Evolutionary conservation across 1,139 yeast genomes (phyloP).

Genomic region (Geotrichum australiense): DNA sequence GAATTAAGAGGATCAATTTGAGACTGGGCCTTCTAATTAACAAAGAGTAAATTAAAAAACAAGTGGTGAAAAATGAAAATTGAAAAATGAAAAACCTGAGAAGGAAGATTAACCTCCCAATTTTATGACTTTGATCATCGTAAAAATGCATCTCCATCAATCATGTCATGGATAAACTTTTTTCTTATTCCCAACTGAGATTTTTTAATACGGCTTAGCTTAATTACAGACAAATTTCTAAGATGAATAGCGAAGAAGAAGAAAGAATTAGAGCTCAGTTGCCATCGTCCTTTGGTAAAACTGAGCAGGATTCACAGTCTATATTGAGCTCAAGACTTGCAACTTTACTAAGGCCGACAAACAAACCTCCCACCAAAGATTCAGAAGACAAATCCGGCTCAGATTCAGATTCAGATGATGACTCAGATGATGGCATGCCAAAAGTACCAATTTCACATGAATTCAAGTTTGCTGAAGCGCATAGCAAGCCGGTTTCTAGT

Average conservation of each 20-base stretch:
- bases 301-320: slow-evolving; percentile 3
- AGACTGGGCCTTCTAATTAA: no score
- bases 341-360: slow-evolving; percentile 12
- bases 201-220: no score
- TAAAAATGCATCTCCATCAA: not conserved
- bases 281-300: slow-evolving; percentile 16
- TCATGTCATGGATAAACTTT: no score
- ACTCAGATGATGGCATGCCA: slow-evolving; percentile 23
- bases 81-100: not conserved
- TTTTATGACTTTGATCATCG: no score
- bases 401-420: slow-evolving; percentile 1
- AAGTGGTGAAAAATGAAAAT: no score
- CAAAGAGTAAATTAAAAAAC: no score
- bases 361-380: slow-evolving; percentile 1
- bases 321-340: slow-evolving; percentile 7
- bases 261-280: slow-evolving; percentile 4
- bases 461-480: slow-evolving; percentile 27
- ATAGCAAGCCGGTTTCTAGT: slow-evolving; percentile 28
- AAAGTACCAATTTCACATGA: slow-evolving; percentile 34
- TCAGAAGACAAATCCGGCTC: not conserved
- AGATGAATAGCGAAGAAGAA: slow-evolving; percentile 6
- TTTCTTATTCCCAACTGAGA: no score
- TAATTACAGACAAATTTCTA: not conserved
- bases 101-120: no score
- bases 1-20: no score